These are phyloP conservation scores for Cyclotella kingstonii DNA, from an alignment of 108 stramenopile species.

Conservation along the genomic window DNA sequence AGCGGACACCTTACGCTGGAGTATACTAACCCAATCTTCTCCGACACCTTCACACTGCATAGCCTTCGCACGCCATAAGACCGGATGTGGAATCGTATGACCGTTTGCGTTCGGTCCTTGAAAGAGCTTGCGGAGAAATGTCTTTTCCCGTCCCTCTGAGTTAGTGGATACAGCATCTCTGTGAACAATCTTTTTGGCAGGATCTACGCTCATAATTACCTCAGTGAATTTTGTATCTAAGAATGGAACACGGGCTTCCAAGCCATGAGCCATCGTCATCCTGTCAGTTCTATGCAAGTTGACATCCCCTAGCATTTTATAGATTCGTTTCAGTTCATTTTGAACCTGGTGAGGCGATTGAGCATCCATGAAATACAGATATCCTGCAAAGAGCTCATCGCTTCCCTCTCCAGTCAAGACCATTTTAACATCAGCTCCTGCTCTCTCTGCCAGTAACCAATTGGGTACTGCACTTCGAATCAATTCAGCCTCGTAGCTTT, in stretches of 20 bases:
- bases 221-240: constrained; percentile 69
- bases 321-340: constrained; percentile 66
- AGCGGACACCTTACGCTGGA: constrained; percentile 60
- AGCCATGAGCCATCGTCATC: constrained; percentile 81
- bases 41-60: constrained; percentile 88
- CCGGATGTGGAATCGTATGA: constrained; percentile 56
- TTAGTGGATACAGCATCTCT: constrained; percentile 58
- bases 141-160: constrained; percentile 65
- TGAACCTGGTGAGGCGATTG: constrained; percentile 57
- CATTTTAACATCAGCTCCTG: constrained; percentile 74
- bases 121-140: constrained; percentile 63
- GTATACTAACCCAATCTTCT: constrained; percentile 75
- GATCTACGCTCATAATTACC: constrained; percentile 69
- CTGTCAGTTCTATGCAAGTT: constrained; percentile 75
- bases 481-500: constrained; percentile 79
- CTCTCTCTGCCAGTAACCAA: constrained; percentile 73
- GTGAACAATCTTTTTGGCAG: constrained; percentile 63
- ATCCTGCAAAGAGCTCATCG: constrained; percentile 78
- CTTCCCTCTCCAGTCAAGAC: constrained; percentile 73
- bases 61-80: constrained; percentile 80
- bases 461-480: constrained; percentile 78
- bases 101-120: constrained; percentile 66
- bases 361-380: constrained; percentile 73
- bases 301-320: constrained; percentile 63
- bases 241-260: constrained; percentile 83